Conservation (phyloP, 2,329 filamentous ascomycete genomes). For the Colletotrichum limetticola region DNA sequence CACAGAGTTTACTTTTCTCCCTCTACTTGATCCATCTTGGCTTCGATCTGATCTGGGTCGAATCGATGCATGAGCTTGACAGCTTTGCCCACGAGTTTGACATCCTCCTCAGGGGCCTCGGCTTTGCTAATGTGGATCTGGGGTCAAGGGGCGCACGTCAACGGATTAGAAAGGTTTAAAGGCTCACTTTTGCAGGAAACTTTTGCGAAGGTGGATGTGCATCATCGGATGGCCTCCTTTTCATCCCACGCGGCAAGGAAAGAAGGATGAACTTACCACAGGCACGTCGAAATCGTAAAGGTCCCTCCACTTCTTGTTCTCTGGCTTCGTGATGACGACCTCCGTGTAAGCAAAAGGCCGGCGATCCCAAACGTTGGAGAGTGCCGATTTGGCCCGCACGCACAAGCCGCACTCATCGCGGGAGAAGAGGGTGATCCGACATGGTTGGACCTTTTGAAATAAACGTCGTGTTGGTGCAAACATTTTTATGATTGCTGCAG, state of each 20-base stretch:
- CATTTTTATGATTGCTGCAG: constrained; percentile 52
- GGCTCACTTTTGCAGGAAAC: not conserved
- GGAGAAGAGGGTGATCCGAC: constrained; percentile 80
- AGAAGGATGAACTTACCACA: constrained; percentile 65
- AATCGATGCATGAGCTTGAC: constrained; percentile 84
- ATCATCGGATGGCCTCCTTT: not conserved
- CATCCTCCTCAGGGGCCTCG: constrained; percentile 59
- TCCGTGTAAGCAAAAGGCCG: constrained; percentile 76
- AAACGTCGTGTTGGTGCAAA: constrained; percentile 57
- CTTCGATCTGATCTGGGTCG: constrained; percentile 71
- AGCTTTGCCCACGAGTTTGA: constrained; percentile 66
- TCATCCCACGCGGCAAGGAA: not conserved
- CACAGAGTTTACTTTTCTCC: constrained; percentile 27
- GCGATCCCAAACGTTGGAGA: constrained; percentile 74
- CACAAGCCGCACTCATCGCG: constrained; percentile 79
- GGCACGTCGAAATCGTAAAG: constrained; percentile 86
- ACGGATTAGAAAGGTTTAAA: not conserved
- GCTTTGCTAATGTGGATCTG: constrained; percentile 73
- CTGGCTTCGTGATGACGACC: constrained; percentile 74
- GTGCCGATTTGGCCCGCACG: constrained; percentile 72
- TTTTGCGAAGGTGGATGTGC: not conserved
- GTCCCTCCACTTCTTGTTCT: constrained; percentile 73
- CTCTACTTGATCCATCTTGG: constrained; percentile 73
- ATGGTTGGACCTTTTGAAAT: constrained; percentile 54
- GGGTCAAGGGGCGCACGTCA: not conserved